A percentile compares a stretch with the other conserved stretches of the same genome.
These are phyloP conservation scores for Lenwebbia sp. DNA, from an alignment of 345 rosid species.

Conservation along the genomic window DNA sequence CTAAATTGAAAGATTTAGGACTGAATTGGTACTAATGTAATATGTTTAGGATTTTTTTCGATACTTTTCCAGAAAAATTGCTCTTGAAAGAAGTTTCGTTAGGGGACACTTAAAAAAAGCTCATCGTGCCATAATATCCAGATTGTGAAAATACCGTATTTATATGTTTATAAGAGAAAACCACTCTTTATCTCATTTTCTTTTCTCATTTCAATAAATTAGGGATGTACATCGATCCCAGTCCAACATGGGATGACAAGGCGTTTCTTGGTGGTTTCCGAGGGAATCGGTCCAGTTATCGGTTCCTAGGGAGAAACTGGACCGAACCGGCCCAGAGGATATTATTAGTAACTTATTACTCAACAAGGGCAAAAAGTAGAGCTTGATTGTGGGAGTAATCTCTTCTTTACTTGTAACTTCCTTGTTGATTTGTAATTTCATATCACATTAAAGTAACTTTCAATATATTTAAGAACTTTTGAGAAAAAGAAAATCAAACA, in stretches of 20 bases:
- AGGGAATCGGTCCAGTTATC: fast-evolving
- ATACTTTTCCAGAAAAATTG: too few species aligned
- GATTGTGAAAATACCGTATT: neutral
- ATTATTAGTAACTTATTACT: neutral
- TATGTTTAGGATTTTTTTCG: too few species aligned
- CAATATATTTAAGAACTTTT: neutral
- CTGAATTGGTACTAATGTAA: too few species aligned
- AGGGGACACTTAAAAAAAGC: too few species aligned
- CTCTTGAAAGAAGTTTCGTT: too few species aligned
- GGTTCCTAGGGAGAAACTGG: neutral
- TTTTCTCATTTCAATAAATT: neutral
- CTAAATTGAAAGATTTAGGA: too few species aligned
- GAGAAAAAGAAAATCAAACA: neutral
- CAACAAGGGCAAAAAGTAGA: neutral
- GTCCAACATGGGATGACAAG: neutral
- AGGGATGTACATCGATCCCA: fast-evolving
- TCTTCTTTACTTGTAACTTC: neutral
- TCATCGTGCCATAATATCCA: neutral
- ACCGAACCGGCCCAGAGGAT: neutral
- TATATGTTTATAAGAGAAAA: neutral
- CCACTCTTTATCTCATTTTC: neutral
- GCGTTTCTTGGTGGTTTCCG: neutral
- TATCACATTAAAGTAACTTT: neutral
- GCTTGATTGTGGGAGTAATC: neutral
- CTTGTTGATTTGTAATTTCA: neutral